A percentile compares a stretch with the other conserved stretches of the same genome.
Evolutionary conservation across 768 basidiomycete species (phyloP).

Genomic region (Hygrophoropsis aurantiaca): DNA sequence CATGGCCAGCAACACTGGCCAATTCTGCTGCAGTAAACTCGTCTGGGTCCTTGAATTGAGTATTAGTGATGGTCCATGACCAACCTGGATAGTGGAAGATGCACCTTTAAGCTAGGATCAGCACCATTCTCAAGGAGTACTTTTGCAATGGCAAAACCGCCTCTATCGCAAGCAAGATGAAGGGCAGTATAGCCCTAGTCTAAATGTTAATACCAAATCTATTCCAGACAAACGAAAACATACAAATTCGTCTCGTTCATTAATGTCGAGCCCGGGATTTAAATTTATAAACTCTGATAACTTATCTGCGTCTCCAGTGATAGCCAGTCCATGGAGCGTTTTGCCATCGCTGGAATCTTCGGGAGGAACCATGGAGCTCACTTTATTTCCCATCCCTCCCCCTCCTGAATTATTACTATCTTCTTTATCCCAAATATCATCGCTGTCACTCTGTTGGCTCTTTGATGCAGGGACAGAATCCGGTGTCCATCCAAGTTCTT

Average conservation of each 20-base stretch:
- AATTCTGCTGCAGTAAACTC: slow-evolving; percentile 60
- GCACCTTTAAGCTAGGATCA: slow-evolving; percentile 62
- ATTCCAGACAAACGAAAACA: slow-evolving; percentile 24
- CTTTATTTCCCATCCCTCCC: slow-evolving; percentile 56
- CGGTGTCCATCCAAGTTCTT: slow-evolving; percentile 66
- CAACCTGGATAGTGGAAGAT: slow-evolving; percentile 4
- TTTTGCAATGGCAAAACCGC: slow-evolving; percentile 55
- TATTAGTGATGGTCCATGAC: slow-evolving; percentile 4
- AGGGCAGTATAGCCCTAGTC: slow-evolving; percentile 83
- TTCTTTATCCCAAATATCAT: slow-evolving; percentile 47
- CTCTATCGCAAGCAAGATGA: slow-evolving; percentile 86
- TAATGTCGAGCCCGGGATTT: slow-evolving; percentile 46
- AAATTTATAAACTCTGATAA: slow-evolving; percentile 45
- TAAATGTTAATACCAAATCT: slow-evolving; percentile 1
- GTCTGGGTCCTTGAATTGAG: slow-evolving; percentile 58
- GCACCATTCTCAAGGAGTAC: slow-evolving; percentile 66
- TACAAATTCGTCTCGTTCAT: slow-evolving; percentile 75
- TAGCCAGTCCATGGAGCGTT: slow-evolving; percentile 60
- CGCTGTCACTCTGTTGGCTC: slow-evolving; percentile 12
- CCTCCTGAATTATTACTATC: slow-evolving; percentile 25
- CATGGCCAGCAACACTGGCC: slow-evolving; percentile 57
- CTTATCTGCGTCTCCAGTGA: slow-evolving; percentile 50
- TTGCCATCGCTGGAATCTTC: slow-evolving; percentile 39
- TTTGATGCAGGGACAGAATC: slow-evolving; percentile 15
- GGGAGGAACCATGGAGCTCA: slow-evolving; percentile 56